These are phyloP conservation scores for Eragrostis tef DNA, from an alignment of 202 grass and related monocot genomes.

Conservation along the genomic window DNA sequence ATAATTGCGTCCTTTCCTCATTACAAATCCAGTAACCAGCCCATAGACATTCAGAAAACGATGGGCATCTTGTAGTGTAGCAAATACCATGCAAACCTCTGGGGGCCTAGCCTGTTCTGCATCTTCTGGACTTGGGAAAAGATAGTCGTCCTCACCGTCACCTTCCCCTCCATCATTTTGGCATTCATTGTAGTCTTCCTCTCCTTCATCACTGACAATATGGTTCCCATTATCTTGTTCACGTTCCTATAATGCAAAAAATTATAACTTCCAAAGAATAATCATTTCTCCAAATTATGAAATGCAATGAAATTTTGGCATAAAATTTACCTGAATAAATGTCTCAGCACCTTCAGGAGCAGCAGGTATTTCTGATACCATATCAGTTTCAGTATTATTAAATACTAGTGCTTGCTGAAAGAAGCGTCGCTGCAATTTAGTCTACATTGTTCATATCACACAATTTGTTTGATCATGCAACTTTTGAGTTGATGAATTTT, in stretches of 20 bases:
- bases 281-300: background rate
- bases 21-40: background rate
- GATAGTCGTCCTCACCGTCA: slow-evolving; percentile 19
- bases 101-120: slow-evolving; percentile 14
- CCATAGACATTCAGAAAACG: slow-evolving; percentile 20
- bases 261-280: background rate
- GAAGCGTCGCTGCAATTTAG: background rate
- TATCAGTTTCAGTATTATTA: background rate
- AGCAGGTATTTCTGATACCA: background rate
- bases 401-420: background rate
- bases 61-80: slow-evolving; percentile 16
- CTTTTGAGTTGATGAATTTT: background rate
- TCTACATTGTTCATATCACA: background rate
- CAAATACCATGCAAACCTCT: slow-evolving; percentile 15
- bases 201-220: background rate
- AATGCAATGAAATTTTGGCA: background rate
- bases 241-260: slow-evolving; percentile 6
- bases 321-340: slow-evolving; percentile 2
- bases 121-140: slow-evolving; percentile 25
- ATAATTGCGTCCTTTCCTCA: slow-evolving; percentile 18
- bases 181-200: background rate
- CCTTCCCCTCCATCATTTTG: slow-evolving; percentile 1
- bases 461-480: background rate
- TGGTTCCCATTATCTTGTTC: background rate
- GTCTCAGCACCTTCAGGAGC: background rate